Conservation (phyloP, 768 basidiomycete genomes). For the Scleroderma bovista region DNA sequence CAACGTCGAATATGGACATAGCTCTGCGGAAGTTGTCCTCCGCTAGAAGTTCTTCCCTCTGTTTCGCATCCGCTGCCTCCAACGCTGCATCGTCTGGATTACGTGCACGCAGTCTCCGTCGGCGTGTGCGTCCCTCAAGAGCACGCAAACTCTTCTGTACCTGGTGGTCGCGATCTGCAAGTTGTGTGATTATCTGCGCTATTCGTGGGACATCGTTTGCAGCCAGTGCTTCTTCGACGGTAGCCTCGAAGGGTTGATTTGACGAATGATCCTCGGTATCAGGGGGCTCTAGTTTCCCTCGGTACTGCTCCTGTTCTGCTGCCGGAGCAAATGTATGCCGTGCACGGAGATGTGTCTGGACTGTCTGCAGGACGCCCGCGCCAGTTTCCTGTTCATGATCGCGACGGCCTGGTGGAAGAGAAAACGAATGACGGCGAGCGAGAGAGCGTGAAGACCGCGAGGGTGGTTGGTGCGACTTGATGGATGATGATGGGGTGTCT, state of each 20-base stretch:
- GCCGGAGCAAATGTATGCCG: slow-evolving; percentile 49
- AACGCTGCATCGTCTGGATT: slow-evolving; percentile 10
- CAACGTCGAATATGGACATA: slow-evolving; percentile 65
- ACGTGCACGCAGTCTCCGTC: slow-evolving; percentile 25
- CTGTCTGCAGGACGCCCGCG: slow-evolving; percentile 52
- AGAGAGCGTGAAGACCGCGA: slow-evolving; percentile 40
- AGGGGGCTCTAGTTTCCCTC: slow-evolving; percentile 9
- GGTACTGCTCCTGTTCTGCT: slow-evolving; percentile 12
- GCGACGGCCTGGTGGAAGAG: slow-evolving; percentile 38
- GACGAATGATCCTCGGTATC: slow-evolving; percentile 1
- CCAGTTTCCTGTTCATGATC: slow-evolving; percentile 34
- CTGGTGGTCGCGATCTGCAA: slow-evolving; percentile 66
- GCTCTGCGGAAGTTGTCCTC: slow-evolving; percentile 74
- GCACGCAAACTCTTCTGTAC: slow-evolving; percentile 41
- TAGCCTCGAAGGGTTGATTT: slow-evolving; percentile 16
- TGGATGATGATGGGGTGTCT: slow-evolving; percentile 35
- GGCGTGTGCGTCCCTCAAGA: slow-evolving; percentile 39
- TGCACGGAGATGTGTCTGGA: slow-evolving; percentile 59
- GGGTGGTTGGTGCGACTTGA: slow-evolving; percentile 21
- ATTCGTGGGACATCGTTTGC: slow-evolving; percentile 7
- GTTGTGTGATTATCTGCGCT: slow-evolving; percentile 47
- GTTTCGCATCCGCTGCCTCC: slow-evolving; percentile 21
- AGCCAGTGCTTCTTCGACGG: slow-evolving; percentile 15
- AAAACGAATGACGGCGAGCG: slow-evolving; percentile 55
- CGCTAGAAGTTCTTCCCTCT: slow-evolving; percentile 39